Evolutionary conservation across 78 protist species (phyloP).

Genomic region (Emiliania huxleyi): DNA sequence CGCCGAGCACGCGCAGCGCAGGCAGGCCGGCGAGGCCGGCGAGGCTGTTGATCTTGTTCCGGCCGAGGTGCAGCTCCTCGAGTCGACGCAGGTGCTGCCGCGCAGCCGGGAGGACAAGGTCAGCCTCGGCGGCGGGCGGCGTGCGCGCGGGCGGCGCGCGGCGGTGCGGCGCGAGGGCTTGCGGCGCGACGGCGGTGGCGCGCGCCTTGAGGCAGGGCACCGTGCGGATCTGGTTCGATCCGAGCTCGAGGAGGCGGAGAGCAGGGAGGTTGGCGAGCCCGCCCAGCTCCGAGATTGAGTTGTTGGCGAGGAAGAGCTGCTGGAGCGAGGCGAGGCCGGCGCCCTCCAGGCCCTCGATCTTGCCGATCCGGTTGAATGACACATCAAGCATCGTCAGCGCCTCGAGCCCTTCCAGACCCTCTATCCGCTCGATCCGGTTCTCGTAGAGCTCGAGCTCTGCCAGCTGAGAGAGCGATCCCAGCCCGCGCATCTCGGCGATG

Average conservation of each 20-base stretch:
- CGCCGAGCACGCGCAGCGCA: not conserved
- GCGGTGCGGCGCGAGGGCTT: too few species aligned
- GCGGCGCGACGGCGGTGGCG: too few species aligned
- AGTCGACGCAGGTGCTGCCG: not conserved
- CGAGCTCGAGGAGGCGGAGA: not conserved
- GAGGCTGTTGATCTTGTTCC: not conserved
- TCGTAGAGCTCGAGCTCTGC: not conserved
- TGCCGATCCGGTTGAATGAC: not conserved
- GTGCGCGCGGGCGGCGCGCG: too few species aligned
- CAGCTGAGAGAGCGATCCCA: not conserved
- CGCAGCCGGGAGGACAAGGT: too few species aligned
- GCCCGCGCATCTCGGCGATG: not conserved
- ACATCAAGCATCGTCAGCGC: not conserved
- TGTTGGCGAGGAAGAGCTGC: not conserved
- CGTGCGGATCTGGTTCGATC: not conserved
- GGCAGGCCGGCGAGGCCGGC: not conserved
- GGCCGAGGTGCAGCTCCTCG: not conserved
- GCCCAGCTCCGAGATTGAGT: not conserved
- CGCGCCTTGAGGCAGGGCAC: not conserved
- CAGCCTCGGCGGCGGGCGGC: too few species aligned
- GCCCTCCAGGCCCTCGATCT: not conserved
- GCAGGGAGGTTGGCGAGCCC: not conserved
- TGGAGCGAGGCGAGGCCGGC: not conserved
- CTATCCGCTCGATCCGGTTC: not conserved
- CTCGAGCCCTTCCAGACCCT: not conserved